Base-by-base conservation (phyloP, 2,329 filamentous ascomycete genomes). In the Cordyceps fumosorosea region DNA sequence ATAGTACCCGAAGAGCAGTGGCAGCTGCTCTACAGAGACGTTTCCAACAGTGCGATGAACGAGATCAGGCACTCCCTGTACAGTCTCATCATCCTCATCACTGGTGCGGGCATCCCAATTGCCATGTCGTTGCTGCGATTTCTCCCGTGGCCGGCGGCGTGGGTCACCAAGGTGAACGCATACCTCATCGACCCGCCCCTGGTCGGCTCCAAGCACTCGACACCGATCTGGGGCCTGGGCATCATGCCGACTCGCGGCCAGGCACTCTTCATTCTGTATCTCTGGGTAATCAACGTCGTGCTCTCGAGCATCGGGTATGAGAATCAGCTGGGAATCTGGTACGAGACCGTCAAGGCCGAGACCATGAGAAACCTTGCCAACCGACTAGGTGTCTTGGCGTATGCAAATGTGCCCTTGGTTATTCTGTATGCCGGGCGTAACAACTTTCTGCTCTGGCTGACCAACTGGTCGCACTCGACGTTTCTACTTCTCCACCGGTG, bases 371-470 rank as follows among this genome's bases (percentile, higher is more conserved):
- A 75, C 48, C 64, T 81, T 2, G 67, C 70, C 1, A 76, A 77
- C 63, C 75, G 80, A 1, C 72, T 75, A 4, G 80, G 80, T 4
- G 66, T 71, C 1, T 64, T 81, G 4, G 70, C 69, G 5, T 77
- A 79, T 53, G 74, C 74, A 5, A 74, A 77, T 10, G 55, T 79
- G 0, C 75, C 79, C 0, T 65, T 82, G 0, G 56, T 77, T 0
- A 67, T 82, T 14, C 72, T 83, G 3, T 81, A 77, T 59, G 72
- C 76, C 0, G 71, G 75, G 0, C 70, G 81, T 1, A 82, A 83
- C 65, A 82, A 79, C 59, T 24, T 82, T 3, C 72, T 81, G 0
- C 72, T 82, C 0, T 78, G 75, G 70, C 47, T 81, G 1, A 81
- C 81, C 22, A 72, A 77, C 65, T 81, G 78, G 77, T 74, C 71